phyloP scores from a whole-genome alignment of 2,329 filamentous ascomycete genomes.

The Alternaria panax region DNA sequence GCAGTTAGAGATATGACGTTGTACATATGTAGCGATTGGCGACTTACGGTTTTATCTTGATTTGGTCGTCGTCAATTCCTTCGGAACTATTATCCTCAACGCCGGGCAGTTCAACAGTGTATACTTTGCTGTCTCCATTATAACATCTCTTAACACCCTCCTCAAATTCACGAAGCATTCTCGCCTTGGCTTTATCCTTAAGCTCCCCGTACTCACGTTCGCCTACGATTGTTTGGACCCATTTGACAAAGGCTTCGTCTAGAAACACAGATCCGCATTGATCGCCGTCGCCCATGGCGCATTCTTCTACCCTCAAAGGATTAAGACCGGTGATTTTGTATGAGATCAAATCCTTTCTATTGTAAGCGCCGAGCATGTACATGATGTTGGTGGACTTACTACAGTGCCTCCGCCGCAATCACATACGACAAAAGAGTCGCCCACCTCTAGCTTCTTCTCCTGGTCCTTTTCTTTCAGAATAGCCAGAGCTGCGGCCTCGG shows the following conservation, averaged over 20 bases:
- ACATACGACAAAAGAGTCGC: conserved; percentile 29
- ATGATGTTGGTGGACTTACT: neutral
- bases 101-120: neutral
- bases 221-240: conserved; percentile 17
- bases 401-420: conserved; percentile 35
- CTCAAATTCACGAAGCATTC: conserved; percentile 33
- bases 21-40: neutral
- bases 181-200: conserved; percentile 17
- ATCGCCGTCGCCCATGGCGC: conserved; percentile 14
- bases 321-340: conserved; percentile 24
- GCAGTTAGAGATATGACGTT: neutral
- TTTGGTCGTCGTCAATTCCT: conserved; percentile 2
- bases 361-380: neutral
- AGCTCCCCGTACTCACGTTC: conserved; percentile 14
- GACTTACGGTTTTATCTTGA: conserved; percentile 3
- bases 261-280: conserved; percentile 28
- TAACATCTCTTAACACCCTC: conserved; percentile 16
- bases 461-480: conserved; percentile 28
- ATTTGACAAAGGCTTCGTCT: conserved; percentile 25
- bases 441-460: conserved; percentile 17
- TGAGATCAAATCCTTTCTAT: conserved; percentile 24
- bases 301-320: conserved; percentile 19
- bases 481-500: conserved; percentile 42
- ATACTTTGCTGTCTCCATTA: neutral
- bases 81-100: neutral